These are phyloP conservation scores for Luffa acutangula DNA, from an alignment of 306 rosid species.

Conservation along the genomic window DNA sequence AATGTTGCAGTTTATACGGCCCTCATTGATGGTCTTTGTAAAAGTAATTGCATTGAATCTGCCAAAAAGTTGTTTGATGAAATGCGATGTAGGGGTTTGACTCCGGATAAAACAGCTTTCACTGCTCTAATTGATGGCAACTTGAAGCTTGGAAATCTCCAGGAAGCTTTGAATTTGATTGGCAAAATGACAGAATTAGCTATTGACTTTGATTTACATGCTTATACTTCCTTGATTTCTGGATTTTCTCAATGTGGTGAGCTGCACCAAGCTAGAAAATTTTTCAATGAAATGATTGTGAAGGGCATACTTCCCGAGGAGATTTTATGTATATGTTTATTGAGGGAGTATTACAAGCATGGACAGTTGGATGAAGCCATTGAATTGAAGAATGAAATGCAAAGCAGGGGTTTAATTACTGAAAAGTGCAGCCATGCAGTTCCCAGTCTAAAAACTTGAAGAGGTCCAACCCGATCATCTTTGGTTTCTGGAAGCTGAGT, in stretches of 20 bases:
- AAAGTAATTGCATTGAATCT: slow-evolving; percentile 43
- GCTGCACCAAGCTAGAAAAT: slow-evolving; percentile 51
- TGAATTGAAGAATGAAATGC: slow-evolving; percentile 54
- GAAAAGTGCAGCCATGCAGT: slow-evolving; percentile 13
- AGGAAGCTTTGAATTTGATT: slow-evolving; percentile 54
- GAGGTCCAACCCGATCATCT: slow-evolving; percentile 6
- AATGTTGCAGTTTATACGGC: slow-evolving; percentile 74
- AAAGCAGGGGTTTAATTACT: slow-evolving; percentile 42
- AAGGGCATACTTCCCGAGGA: slow-evolving; percentile 70
- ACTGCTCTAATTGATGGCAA: slow-evolving; percentile 78
- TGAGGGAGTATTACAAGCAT: slow-evolving; percentile 50
- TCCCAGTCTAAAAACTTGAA: slow-evolving; percentile 34
- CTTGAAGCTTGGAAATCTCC: slow-evolving; percentile 68
- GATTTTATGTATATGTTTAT: slow-evolving; percentile 47
- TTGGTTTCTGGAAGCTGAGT: background rate
- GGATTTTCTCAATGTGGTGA: slow-evolving; percentile 60
- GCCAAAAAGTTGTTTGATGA: slow-evolving; percentile 67
- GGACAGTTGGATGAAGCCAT: slow-evolving; percentile 61
- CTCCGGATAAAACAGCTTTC: slow-evolving; percentile 69
- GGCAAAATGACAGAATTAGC: slow-evolving; percentile 64
- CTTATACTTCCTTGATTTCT: slow-evolving; percentile 77
- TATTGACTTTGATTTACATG: slow-evolving; percentile 58
- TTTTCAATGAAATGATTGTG: slow-evolving; percentile 66
- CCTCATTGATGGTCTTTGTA: slow-evolving; percentile 77
- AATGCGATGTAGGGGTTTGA: slow-evolving; percentile 66